A percentile compares a stretch with the other conserved stretches of the same genome.
Conservation (phyloP, 140 eudicot species). For the Oenanthe javanica region DNA sequence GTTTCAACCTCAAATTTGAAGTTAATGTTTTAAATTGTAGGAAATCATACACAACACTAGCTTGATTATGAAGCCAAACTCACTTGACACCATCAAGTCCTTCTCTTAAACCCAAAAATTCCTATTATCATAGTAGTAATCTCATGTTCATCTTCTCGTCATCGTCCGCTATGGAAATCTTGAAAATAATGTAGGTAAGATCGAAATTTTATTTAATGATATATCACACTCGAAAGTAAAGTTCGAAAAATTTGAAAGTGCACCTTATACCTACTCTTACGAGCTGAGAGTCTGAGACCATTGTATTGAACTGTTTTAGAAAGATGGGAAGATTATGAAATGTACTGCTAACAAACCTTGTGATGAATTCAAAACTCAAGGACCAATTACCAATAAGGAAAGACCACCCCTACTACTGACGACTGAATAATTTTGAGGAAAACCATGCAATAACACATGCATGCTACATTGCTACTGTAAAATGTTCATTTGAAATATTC, state of each 20-base stretch:
- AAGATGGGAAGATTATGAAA: background rate
- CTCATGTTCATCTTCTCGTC: background rate
- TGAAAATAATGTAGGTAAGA: background rate
- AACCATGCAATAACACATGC: constrained; percentile 12
- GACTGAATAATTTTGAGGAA: constrained; percentile 11
- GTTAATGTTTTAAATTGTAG: constrained; percentile 3
- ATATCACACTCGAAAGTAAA: background rate
- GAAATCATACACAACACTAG: constrained; percentile 1
- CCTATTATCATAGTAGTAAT: background rate
- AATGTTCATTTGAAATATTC: background rate
- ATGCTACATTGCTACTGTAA: background rate
- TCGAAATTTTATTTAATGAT: background rate
- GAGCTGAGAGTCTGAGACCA: background rate
- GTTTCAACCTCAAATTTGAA: constrained; percentile 1
- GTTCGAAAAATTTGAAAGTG: background rate
- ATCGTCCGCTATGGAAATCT: background rate
- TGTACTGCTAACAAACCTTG: background rate
- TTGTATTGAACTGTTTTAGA: background rate
- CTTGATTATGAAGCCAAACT: background rate
- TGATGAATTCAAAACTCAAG: background rate
- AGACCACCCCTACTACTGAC: background rate
- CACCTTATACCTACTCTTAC: background rate
- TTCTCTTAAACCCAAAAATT: background rate
- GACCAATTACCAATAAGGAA: constrained; percentile 1
- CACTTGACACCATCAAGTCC: background rate